Evolutionary conservation across 2,329 filamentous ascomycete genomes (phyloP), one percentile per base, ranked within the genome.

Genomic region (Aspergillus costaricaensis): DNA sequence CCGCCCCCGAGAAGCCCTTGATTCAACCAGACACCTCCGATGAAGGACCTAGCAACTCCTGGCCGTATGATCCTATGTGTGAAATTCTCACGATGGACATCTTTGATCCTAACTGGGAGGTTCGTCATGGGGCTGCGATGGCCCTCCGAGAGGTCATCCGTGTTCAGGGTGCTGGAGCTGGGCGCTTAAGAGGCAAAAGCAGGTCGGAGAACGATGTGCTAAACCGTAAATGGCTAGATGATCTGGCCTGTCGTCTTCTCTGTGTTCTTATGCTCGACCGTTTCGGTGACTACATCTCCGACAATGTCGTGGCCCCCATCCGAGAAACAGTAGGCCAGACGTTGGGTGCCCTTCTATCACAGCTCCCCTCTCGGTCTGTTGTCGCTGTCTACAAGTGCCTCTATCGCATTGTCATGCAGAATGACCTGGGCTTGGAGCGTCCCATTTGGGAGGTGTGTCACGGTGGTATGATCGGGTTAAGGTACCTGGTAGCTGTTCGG

Each of bases 181-280:
- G 95, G 39, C 88, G 94, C 55, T 74, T 87, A 59, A 86, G 84
- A 62, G 89, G 87, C 61, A 94, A 89, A 74, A 83, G 84, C 9
- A 85, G 87, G 65, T 71, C 78, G 27, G 88, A 96, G 69, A 99
- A 99, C 71, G 86, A 96, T 70, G 73, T 77, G 1, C 81, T 91
- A 48, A 99, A 98, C 69, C 86, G 89, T 62, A 85, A 83, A 72
- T 99, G 92, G 92, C 85, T 99, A 19, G 91, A 98, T 71, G 94
- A 99, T 71, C 83, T 99, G 55, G 92, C 93, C n/a, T 97, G 93
- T 70, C 90, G 95, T 25, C 85, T 99, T 52, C 94, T 93, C 76
- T 96, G 91, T 73, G 93, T 99, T 55, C 89, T 99, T 70, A 97
- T 99, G 88, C 87, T 99, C 15, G 95, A 99, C 78, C 88, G 93